Evolutionary conservation across 1,284 basidiomycete genomes (phyloP), one percentile per base, ranked within the genome.

Genomic region (Apiotrichum montevideense): DNA sequence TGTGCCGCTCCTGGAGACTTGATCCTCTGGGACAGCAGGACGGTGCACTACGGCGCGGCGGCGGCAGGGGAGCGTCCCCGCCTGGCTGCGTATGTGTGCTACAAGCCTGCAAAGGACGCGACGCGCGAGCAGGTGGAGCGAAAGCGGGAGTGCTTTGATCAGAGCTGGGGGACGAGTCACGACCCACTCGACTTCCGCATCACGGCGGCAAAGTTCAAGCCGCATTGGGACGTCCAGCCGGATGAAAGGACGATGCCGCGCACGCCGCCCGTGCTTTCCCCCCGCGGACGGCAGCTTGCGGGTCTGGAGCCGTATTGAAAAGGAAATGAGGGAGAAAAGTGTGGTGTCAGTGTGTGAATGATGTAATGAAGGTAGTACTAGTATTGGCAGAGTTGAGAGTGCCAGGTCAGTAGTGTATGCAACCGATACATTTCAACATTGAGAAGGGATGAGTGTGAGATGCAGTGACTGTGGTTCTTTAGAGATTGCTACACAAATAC

Each of bases 51-150:
- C 54, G 69, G 69, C 49, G 69, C 64, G 29, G 63, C 63, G 42
- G 68, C 69, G 6, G 46, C 40, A 35, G 69, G 71, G 21, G 57
- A 65, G 48, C 46, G 63, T 59, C 66, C 70, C 21, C 60, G 71
- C 35, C 51, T 73, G 34, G 70, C 70, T 2, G 72, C 67, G 35
- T 73, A 73, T 40, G 70, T 73, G 29, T 73, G 71, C 58, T 73
- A 69, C 66, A 73, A 71, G 56, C 71, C 71, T 10, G 66, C 66
- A 4, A 52, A 53, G 33, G 67, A 64, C 44, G 68, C 69, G 13
- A 45, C 46, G 4, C 58, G 59, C 3, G 63, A 69, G 44, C 57
- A 49, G 51, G 55, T 68, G n/a, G 54, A 58, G 46, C 32, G 55
- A 33, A 62, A 65, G 51, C 58, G 64, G 40, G 55, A 63, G 43